Base-by-base conservation (phyloP, 371 early-diverging fungal genomes). In the Mortierella sp. region DNA sequence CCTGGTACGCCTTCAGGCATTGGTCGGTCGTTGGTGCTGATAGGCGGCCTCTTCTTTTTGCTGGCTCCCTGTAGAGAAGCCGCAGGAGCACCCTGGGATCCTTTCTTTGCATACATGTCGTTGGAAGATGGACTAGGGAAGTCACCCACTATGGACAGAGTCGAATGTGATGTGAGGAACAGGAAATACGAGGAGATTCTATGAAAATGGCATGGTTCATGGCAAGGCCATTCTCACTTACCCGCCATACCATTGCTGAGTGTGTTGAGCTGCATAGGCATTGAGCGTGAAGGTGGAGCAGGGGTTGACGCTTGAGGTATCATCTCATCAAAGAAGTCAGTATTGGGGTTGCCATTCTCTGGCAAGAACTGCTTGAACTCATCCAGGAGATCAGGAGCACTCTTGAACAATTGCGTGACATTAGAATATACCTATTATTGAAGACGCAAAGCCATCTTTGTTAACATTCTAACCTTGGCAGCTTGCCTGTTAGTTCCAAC, bases 291-390 rank as follows among this genome's bases (percentile, higher is more conserved):
- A 43, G 67, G 58, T 29, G 76, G 65, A 8, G 76, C 59, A 2
- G 67, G 67, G 14, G 70, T 67, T 24, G 80, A 72, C 16, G 67
- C 60, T 52, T 71, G 79, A 37, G 78, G 79, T 64, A 73, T 71
- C 73, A 67, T 78, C 43, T 71, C 70, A 41, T 71, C 74, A 55
- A 80, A 74, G 13, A 73, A 58, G 17, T 69, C 70, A 3, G 65
- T 74, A 31, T 69, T 69, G 22, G 64, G 80, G 22, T 77, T 70
- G 57, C 74, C 79, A 2, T 86, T 86, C 59, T 95, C 95, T 0
- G 98, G 98, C 43, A 98, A 79, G 78, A 99, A 99, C 69, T 96
- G 96, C 80, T 94, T 95, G 73, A 98, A 98, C 78, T 98, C 98
- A 39, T 93, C 95, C 55, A 98, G 71, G 44, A 98, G 80, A 79